phyloP scores from a whole-genome alignment of 2,329 filamentous ascomycete genomes.

The Botrytis pseudocinerea region DNA sequence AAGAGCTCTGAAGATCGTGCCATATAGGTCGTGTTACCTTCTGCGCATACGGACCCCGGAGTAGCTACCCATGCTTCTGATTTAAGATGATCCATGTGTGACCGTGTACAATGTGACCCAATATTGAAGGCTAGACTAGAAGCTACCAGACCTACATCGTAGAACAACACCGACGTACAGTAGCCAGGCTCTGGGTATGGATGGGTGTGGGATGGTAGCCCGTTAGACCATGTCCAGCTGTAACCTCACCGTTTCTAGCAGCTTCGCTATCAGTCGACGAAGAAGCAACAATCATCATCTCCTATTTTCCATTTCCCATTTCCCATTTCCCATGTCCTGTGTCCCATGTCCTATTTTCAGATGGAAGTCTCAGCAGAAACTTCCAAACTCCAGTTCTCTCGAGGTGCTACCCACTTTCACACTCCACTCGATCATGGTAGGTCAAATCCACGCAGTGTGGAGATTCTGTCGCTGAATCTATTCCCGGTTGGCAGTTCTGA shows the following conservation, averaged over 20 bases:
- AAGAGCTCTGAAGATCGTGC: constrained; percentile 1
- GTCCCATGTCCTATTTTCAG: too few relatives aligned
- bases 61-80: background rate
- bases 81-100: background rate
- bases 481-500: background rate
- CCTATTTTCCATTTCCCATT: background rate
- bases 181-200: background rate
- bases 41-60: background rate
- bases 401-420: background rate
- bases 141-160: background rate
- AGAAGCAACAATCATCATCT: background rate
- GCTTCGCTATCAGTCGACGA: background rate
- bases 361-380: background rate
- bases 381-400: background rate
- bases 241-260: background rate
- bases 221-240: background rate
- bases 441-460: background rate
- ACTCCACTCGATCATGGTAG: background rate
- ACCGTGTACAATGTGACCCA: background rate
- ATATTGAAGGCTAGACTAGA: background rate
- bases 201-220: background rate
- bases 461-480: background rate
- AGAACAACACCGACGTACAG: background rate
- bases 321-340: too few relatives aligned
- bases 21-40: background rate